Conservation (phyloP, 306 rosid genomes). For the Cucumis hystrix region DNA sequence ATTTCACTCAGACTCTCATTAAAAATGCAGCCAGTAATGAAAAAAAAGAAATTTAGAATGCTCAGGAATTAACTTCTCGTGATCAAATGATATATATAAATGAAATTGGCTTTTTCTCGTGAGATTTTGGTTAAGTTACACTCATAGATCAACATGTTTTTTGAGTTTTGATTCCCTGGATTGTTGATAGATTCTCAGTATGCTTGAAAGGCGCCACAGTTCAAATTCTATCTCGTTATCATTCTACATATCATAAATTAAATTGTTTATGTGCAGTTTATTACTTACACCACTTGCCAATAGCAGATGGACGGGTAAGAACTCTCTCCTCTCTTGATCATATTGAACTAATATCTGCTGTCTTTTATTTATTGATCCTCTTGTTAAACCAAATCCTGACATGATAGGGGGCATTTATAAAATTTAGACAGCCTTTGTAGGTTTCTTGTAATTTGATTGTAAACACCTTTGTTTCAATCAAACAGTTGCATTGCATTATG, state of each 20-base stretch:
- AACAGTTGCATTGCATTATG: background rate
- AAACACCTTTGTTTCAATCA: background rate
- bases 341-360: background rate
- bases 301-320: background rate
- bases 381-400: background rate
- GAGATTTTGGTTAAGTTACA: background rate
- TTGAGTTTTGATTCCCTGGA: background rate
- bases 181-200: background rate
- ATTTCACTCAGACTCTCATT: background rate
- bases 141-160: background rate
- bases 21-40: background rate
- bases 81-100: background rate
- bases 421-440: background rate
- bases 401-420: conserved; percentile 1
- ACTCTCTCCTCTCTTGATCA: background rate
- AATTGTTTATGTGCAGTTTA: background rate
- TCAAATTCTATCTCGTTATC: background rate
- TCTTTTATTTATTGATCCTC: background rate
- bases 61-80: background rate
- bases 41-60: background rate
- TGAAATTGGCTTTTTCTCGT: background rate
- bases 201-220: background rate
- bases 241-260: background rate
- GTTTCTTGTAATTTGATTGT: background rate
- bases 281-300: background rate